Evolutionary conservation across 192 early-diverging fungal genomes (phyloP).

Genomic region (Rhizophlyctis rosea): DNA sequence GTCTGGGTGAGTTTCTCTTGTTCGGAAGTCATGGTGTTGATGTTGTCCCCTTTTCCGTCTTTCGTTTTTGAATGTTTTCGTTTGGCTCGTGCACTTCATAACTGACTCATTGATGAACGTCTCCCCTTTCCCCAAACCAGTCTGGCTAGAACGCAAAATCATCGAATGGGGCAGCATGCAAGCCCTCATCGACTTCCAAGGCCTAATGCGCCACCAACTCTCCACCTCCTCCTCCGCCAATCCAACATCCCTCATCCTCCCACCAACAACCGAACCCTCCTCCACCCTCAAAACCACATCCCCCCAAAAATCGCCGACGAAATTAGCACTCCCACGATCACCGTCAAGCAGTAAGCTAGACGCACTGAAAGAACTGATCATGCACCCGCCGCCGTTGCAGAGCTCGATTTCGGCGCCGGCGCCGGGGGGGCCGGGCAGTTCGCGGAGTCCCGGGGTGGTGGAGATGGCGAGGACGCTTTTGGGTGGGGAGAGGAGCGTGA

Average conservation of each 20-base stretch:
- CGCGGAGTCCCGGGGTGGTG: neutral
- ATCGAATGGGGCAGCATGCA: constrained; percentile 94
- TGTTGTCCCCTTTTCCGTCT: neutral
- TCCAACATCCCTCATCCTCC: no score
- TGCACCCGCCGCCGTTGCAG: no score
- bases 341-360: no score
- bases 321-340: no score
- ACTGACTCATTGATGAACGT: no score
- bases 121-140: constrained; percentile 5
- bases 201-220: constrained; percentile 17
- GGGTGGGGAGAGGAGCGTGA: neutral
- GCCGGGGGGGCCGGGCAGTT: neutral
- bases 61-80: neutral
- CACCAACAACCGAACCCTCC: no score
- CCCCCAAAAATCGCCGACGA: no score
- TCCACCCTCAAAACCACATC: no score
- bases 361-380: no score
- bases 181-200: constrained; percentile 82
- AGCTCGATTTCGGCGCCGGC: neutral
- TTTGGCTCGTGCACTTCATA: no score
- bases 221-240: no score
- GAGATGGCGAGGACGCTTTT: neutral
- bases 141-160: constrained; percentile 83
- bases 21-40: neutral
- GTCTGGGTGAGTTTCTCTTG: constrained; percentile 39